Base-by-base conservation (phyloP, 2,329 filamentous ascomycete species). In the Alternaria novae-zelandiae region DNA sequence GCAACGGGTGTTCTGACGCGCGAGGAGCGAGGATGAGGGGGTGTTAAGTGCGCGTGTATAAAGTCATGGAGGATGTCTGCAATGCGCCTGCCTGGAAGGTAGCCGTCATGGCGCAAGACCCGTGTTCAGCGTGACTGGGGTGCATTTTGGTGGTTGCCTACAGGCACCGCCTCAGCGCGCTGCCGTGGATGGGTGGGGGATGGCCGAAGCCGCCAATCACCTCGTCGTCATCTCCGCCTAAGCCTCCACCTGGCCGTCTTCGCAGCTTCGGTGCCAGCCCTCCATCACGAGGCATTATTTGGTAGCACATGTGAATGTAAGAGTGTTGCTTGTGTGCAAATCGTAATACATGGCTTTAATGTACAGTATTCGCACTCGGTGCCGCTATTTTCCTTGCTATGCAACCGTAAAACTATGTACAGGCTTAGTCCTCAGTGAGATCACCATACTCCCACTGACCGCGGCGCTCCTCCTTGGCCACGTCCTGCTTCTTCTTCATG, bases 371-470 rank as follows among this genome's bases (percentile, higher is more conserved):
- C 28, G 2, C 28, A 53, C 20, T 53, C 12, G 15, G n/a, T 53
- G 30, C 49, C 13, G 17, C 28, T 13, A 5, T 11, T n/a, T 51
- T 36, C 17, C 17, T 7, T 36, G 28, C 17, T 51, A 8, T 26
- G 23, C 25, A 30, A 32, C 25, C 12, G n/a, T 3, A 32, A 8
- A 8, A 32, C 23, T 43, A 49, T 20, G n/a, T 43, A n/a, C 12
- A 45, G 32, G 44, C 25, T 59, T 72, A 72, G 53, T 74, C 78
- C 70, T 97, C 94, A 13, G 93, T 97, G 76, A 97, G 86, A 80
- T 98, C 96, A 71, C 96, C 96, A 81, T 98, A 99, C 86, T 99
- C 96, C 94, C 95, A 99, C 87, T 97, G 96, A 46, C 96, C 96
- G 70, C 89, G 85, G 66, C 94, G 88, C 61, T 90, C 89, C 59